Conservation (phyloP, 2,329 filamentous ascomycete species). For the Aspergillus sp. region DNA sequence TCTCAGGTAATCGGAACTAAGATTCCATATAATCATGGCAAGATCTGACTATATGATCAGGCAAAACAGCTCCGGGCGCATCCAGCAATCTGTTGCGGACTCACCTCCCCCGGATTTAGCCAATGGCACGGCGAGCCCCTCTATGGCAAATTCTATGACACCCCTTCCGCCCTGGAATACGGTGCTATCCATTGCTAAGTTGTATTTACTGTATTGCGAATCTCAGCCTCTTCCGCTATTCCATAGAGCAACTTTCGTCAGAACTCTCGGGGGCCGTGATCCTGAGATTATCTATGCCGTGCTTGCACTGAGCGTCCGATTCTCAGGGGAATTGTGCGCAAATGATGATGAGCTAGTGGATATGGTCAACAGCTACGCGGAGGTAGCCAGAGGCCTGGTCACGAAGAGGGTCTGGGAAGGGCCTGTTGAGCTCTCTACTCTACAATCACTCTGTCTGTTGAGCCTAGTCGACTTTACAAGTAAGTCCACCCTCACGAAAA, state of each 20-base stretch:
- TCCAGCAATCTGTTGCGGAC: slow-evolving; percentile 3
- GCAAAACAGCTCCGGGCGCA: slow-evolving; percentile 11
- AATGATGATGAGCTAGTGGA: slow-evolving; percentile 15
- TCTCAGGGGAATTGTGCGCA: slow-evolving; percentile 25
- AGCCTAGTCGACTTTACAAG: slow-evolving; percentile 38
- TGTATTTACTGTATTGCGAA: slow-evolving; percentile 45
- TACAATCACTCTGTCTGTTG: slow-evolving; percentile 37
- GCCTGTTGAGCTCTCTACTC: slow-evolving; percentile 37
- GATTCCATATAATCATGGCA: slow-evolving; percentile 2
- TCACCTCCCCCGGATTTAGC: slow-evolving; percentile 6
- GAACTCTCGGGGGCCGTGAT: slow-evolving; percentile 33
- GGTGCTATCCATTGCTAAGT: slow-evolving; percentile 32
- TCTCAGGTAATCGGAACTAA: slow-evolving; percentile 23
- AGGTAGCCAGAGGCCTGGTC: slow-evolving; percentile 30
- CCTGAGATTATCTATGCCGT: slow-evolving; percentile 30
- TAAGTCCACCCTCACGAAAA: slow-evolving; percentile 14
- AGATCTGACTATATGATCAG: slow-evolving; percentile 3
- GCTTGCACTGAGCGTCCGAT: slow-evolving; percentile 40
- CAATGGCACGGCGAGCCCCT: slow-evolving; percentile 3
- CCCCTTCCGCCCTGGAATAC: slow-evolving; percentile 34
- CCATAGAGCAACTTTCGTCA: slow-evolving; percentile 34
- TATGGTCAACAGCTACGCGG: slow-evolving; percentile 32
- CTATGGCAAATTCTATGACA: slow-evolving; percentile 13
- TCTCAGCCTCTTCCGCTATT: slow-evolving; percentile 47
- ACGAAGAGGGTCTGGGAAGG: slow-evolving; percentile 35